Conservation (phyloP, 768 basidiomycete species). For the Paxillus rubicundulus region DNA sequence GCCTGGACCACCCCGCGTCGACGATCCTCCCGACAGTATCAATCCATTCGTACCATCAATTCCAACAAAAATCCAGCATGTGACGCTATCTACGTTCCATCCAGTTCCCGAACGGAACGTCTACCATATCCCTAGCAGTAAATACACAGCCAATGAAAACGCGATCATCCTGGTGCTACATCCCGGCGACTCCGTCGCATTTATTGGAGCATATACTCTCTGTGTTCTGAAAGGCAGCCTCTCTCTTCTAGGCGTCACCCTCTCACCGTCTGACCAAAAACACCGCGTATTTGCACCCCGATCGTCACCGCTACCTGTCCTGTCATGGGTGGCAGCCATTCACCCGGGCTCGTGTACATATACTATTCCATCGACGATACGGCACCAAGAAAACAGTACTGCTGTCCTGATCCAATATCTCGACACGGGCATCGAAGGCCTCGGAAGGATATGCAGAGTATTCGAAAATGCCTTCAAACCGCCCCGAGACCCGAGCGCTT, state of each 20-base stretch:
- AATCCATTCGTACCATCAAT: not conserved
- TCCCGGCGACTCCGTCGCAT: constrained; percentile 50
- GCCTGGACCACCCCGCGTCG: constrained; percentile 13
- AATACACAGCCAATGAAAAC: constrained; percentile 1
- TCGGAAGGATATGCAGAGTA: constrained; percentile 59
- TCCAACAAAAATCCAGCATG: constrained; percentile 14
- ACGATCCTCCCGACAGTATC: not conserved
- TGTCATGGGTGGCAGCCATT: constrained; percentile 30
- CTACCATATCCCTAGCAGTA: constrained; percentile 3
- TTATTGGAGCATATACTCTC: constrained; percentile 68
- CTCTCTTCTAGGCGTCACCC: constrained; percentile 51
- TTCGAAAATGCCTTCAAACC: constrained; percentile 64
- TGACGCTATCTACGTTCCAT: constrained; percentile 47
- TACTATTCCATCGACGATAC: constrained; percentile 12
- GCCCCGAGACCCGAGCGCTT: constrained; percentile 28
- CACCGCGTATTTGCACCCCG: constrained; percentile 73
- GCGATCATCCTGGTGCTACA: constrained; percentile 45
- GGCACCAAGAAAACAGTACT: constrained; percentile 22
- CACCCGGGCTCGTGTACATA: constrained; percentile 12
- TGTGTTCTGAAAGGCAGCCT: constrained; percentile 63
- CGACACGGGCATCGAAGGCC: constrained; percentile 59
- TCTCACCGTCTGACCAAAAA: constrained; percentile 38
- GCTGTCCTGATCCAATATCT: constrained; percentile 59
- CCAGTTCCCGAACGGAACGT: constrained; percentile 44
- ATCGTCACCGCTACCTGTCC: constrained; percentile 70